Conservation (phyloP, 179 eudicot genomes). For the Spergularia azorica region DNA sequence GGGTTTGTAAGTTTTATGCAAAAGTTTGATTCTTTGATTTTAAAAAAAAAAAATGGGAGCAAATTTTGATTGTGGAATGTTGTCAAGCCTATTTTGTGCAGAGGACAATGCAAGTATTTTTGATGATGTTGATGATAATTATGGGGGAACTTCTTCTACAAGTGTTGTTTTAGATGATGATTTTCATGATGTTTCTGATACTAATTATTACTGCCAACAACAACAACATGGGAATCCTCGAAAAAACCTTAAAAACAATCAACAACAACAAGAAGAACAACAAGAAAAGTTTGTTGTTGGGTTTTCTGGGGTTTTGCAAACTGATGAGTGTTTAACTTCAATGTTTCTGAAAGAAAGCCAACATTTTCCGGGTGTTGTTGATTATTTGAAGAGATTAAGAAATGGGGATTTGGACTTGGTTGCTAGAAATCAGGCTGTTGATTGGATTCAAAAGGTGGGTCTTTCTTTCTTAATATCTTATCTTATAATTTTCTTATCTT, state of each 20-base stretch:
- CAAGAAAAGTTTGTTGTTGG: constrained; percentile 17
- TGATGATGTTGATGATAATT: constrained; percentile 40
- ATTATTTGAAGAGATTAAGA: constrained; percentile 54
- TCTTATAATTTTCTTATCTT: neutral
- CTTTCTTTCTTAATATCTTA: neutral
- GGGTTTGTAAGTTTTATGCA: neutral
- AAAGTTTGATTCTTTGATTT: constrained; percentile 14
- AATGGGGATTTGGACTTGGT: constrained; percentile 58
- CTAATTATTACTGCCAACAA: constrained; percentile 27
- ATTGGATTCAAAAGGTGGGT: constrained; percentile 67
- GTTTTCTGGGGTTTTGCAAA: constrained; percentile 34
- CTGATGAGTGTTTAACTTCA: constrained; percentile 50
- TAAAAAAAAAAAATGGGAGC: constrained; percentile 45
- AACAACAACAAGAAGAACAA: neutral
- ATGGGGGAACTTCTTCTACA: neutral
- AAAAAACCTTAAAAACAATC: constrained; percentile 4
- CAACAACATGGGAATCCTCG: constrained; percentile 5
- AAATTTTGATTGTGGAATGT: constrained; percentile 52
- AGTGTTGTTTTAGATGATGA: constrained; percentile 29
- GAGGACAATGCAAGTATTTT: constrained; percentile 48
- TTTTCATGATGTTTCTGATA: constrained; percentile 18
- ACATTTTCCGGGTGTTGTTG: constrained; percentile 38
- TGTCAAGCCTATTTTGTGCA: constrained; percentile 58
- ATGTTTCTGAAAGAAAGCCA: constrained; percentile 53
- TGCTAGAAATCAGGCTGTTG: constrained; percentile 55